Conservation (phyloP, 73 alveolate species). For the Paramecium sexaurelia region DNA sequence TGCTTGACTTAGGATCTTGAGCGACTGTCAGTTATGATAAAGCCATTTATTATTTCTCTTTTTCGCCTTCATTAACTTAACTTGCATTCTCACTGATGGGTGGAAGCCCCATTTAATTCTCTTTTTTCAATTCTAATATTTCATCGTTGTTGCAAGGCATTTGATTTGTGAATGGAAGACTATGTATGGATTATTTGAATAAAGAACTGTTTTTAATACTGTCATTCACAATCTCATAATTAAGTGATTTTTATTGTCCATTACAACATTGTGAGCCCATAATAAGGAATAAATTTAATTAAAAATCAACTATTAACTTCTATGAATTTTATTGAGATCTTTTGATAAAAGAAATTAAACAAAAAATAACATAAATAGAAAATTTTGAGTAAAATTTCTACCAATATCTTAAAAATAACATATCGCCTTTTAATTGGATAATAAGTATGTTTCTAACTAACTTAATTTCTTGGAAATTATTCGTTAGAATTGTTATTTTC, state of each 20-base stretch:
- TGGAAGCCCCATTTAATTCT: neutral
- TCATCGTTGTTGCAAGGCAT: conserved; percentile 7
- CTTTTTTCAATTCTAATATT: neutral
- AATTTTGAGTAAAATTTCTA: neutral
- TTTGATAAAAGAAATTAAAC: neutral
- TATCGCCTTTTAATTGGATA: too few relatives aligned
- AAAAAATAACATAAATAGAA: neutral
- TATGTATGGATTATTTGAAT: neutral
- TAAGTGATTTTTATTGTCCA: neutral
- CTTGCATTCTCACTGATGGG: neutral
- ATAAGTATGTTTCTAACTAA: too few relatives aligned
- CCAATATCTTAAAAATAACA: neutral
- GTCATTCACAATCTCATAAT: neutral
- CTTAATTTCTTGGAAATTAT: too few relatives aligned
- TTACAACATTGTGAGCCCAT: conserved; percentile 42
- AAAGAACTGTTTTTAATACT: conserved; percentile 39
- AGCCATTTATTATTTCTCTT: neutral
- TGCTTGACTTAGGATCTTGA: neutral
- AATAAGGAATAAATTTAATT: neutral
- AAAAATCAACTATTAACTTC: neutral
- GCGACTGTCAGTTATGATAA: neutral
- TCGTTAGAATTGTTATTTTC: too few relatives aligned
- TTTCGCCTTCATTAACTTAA: neutral
- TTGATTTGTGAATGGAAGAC: neutral
- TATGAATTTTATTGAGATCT: neutral